These are phyloP conservation scores for Botryotinia narcissicola DNA, from an alignment of 2,329 filamentous ascomycete genomes.

Conservation along the genomic window DNA sequence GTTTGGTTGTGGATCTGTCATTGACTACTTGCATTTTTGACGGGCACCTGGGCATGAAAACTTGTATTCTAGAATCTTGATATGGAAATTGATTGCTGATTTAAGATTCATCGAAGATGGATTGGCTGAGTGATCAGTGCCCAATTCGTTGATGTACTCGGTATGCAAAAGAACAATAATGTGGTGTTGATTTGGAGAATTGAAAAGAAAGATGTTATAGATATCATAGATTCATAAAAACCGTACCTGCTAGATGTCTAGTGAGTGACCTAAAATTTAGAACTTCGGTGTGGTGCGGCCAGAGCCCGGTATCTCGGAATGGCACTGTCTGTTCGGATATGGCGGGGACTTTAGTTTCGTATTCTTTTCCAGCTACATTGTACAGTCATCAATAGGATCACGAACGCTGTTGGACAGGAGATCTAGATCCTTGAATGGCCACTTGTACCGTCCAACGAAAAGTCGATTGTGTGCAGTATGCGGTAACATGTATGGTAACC, in stretches of 20 bases:
- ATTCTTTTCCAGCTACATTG: neutral
- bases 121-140: neutral
- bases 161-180: neutral
- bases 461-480: neutral
- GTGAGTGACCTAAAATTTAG: neutral
- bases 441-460: neutral
- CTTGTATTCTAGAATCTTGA: conserved; percentile 1
- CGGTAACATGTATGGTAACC: neutral
- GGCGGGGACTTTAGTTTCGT: neutral
- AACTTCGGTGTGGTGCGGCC: neutral
- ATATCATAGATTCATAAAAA: neutral
- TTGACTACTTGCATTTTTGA: neutral
- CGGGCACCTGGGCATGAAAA: conserved; percentile 7
- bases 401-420: neutral
- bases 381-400: neutral
- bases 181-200: neutral
- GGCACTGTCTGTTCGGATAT: neutral
- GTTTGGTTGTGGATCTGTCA: neutral
- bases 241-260: neutral
- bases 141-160: neutral
- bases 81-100: conserved; percentile 7
- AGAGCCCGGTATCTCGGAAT: conserved; percentile 3
- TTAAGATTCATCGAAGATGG: neutral
- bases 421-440: neutral
- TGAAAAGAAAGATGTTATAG: neutral